Evolutionary conservation across 805 yeast genomes (phyloP).

Genomic region (Komagataella populi): DNA sequence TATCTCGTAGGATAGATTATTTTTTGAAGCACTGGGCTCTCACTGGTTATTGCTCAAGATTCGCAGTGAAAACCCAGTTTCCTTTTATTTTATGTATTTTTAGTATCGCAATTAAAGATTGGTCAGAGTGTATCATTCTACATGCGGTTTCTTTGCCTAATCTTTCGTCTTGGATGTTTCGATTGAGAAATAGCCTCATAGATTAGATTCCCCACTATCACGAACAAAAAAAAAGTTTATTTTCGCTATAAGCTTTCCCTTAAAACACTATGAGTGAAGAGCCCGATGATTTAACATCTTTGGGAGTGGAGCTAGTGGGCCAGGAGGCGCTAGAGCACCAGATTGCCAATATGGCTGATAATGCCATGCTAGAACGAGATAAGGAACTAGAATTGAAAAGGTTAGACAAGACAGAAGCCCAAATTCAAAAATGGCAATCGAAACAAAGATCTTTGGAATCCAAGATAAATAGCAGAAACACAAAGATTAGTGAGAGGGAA

Average conservation of each 20-base stretch:
- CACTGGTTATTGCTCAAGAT: neutral
- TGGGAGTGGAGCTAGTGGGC: conserved; percentile 54
- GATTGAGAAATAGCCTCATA: neutral
- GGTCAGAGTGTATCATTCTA: too few species aligned
- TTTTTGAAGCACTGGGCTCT: neutral
- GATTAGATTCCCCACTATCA: neutral
- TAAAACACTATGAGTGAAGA: neutral
- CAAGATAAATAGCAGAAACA: conserved; percentile 33
- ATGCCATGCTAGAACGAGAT: conserved; percentile 45
- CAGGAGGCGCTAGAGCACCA: conserved; percentile 69
- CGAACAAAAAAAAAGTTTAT: neutral
- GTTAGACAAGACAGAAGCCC: conserved; percentile 48
- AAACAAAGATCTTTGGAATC: conserved; percentile 34
- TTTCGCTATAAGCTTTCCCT: neutral
- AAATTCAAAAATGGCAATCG: conserved; percentile 25
- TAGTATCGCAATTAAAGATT: neutral
- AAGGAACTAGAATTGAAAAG: conserved; percentile 64
- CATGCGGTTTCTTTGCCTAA: neutral
- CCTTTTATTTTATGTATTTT: neutral
- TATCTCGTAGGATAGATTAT: neutral
- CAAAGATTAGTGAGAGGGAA: conserved; percentile 54
- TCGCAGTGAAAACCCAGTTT: neutral
- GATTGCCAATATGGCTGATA: conserved; percentile 59
- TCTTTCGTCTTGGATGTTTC: neutral
- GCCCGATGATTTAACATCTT: conserved; percentile 14